Evolutionary conservation across 2,329 filamentous ascomycete species (phyloP), one percentile per base, ranked within the genome.

Genomic region (Neofusicoccum sp.): DNA sequence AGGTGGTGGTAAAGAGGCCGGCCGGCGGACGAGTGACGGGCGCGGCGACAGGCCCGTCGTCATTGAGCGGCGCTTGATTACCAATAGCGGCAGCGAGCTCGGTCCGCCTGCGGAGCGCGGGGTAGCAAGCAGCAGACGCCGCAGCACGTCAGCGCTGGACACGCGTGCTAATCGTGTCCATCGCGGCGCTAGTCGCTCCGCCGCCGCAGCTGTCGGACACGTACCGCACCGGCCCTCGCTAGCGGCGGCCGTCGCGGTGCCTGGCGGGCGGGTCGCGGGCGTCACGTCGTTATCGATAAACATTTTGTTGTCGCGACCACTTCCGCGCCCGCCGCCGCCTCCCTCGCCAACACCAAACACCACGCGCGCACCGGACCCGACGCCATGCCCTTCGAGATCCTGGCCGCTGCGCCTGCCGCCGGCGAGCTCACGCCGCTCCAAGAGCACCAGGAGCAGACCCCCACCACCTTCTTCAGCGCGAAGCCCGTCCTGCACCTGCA

Each of bases 371-470:
- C n/a, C n/a, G n/a, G n/a, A 11, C 30, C 3, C 30, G 8, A n/a
- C 16, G 61, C 34, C 38, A 77, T 78, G 75, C 66, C 74, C 2
- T 65, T 77, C 56, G 70, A 69, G 63, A 86, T 84, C 1, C 83
- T 90, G 47, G 80, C 80, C 51, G 76, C 76, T 2, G 78, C 85
- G 30, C 88, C 88, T 4, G 76, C 80, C 14, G 69, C 80, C 12
- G 78, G 79, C 36, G 83, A 86, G 70, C 93, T 86, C 74, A 86
- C 82, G 34, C 78, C 84, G 4, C 81, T 93, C 47, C 78, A 81
- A 61, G 86, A 90, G 63, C 89, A 91, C 71, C 84, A 91, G 72
- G 80, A 86, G 57, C 85, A 87, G 69, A 93, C 90, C 1, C 90
- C 90, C 0, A 79, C 81, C 61, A 88, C 84, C 43, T 93, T 93